phyloP scores from a whole-genome alignment of 75 land plant genomes.

The Selaginella tamariscina region DNA sequence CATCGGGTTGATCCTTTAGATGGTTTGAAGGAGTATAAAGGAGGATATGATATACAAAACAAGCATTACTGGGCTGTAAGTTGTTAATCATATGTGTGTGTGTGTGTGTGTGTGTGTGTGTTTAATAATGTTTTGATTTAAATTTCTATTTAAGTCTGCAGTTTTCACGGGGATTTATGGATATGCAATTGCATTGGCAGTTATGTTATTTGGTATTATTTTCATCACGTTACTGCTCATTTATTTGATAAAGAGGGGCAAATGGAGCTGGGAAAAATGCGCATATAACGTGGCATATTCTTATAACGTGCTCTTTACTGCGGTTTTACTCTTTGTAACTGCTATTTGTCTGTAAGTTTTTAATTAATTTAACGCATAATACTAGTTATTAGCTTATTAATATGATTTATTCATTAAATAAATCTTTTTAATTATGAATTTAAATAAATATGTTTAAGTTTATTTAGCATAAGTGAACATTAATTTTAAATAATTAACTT shows the following conservation, averaged over 20 bases:
- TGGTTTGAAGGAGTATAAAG: background rate
- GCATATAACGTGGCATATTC: background rate
- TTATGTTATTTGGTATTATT: background rate
- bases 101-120: background rate
- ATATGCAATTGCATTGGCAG: background rate
- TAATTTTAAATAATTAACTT: too few species aligned
- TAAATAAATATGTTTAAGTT: too few species aligned
- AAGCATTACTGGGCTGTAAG: slow-evolving; percentile 1
- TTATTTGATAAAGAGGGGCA: background rate
- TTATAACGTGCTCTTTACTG: background rate
- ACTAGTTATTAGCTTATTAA: too few species aligned
- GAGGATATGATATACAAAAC: background rate
- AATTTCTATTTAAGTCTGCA: background rate
- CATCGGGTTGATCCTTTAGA: background rate
- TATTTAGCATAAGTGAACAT: too few species aligned
- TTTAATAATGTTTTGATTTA: background rate
- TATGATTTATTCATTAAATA: too few species aligned
- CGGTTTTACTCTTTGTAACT: background rate
- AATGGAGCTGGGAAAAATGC: background rate
- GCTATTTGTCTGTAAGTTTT: background rate
- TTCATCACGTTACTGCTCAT: background rate
- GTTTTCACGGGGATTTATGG: background rate
- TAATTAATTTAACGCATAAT: too few species aligned
- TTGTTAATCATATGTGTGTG: background rate
- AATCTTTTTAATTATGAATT: too few species aligned